Evolutionary conservation across 129 eudicot genomes (phyloP).

Genomic region (Lactuca saligna): DNA sequence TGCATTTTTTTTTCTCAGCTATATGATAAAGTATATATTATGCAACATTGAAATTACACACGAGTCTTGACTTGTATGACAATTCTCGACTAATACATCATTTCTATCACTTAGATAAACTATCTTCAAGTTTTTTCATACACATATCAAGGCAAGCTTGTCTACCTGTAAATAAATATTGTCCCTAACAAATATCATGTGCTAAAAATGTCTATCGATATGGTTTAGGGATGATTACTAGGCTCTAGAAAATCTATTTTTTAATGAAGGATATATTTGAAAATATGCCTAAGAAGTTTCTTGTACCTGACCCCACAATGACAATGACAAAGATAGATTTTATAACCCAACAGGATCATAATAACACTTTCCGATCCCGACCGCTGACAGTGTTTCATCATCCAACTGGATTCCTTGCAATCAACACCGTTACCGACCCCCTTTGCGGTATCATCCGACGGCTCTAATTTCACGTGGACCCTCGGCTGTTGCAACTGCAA

Average conservation of each 20-base stretch:
- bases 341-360: conserved; percentile 11
- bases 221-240: no score
- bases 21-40: no score
- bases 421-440: conserved; percentile 41
- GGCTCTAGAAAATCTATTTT: no score
- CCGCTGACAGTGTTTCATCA: conserved; percentile 9
- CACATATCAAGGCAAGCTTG: no score
- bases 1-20: no score
- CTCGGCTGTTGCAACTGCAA: conserved; percentile 47
- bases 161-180: no score
- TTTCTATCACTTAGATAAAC: no score
- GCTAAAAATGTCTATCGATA: no score
- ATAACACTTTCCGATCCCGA: conserved; percentile 30
- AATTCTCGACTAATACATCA: no score
- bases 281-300: conserved; percentile 32
- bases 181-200: neutral
- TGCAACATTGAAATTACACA: no score
- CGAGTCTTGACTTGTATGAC: no score
- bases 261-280: neutral
- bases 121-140: no score
- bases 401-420: conserved; percentile 36
- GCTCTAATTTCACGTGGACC: conserved; percentile 51
- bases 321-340: neutral
- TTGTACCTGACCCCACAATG: conserved; percentile 20
- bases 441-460: conserved; percentile 41